phyloP scores from a whole-genome alignment of 139 green algal species.

The Medakamo hakoo region DNA sequence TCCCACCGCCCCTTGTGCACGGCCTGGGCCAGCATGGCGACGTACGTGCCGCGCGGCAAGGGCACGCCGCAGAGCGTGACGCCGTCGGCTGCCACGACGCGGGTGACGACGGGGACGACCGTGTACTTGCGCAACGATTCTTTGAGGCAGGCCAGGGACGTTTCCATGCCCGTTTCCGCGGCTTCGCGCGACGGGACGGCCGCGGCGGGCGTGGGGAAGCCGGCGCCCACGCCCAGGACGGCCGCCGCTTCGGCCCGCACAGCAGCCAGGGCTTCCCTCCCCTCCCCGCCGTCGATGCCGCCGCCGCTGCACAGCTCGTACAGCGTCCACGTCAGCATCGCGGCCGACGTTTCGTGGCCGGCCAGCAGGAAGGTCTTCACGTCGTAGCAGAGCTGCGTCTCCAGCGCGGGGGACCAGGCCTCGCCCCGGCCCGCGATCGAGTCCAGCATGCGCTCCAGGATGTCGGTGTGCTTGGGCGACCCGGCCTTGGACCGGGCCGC shows the following conservation, averaged over 20 bases:
- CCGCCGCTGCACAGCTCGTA: constrained; percentile 41
- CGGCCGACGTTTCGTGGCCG: constrained; percentile 82
- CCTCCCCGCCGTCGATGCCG: background rate
- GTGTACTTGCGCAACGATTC: constrained; percentile 61
- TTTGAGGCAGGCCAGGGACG: constrained; percentile 71
- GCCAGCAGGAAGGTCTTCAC: constrained; percentile 93
- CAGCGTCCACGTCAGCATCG: constrained; percentile 81
- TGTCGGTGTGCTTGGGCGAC: constrained; percentile 25
- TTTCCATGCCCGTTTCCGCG: constrained; percentile 57
- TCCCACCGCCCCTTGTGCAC: constrained; percentile 75
- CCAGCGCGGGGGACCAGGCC: constrained; percentile 36
- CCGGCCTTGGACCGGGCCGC: constrained; percentile 15
- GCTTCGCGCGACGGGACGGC: constrained; percentile 19
- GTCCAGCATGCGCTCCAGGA: constrained; percentile 62
- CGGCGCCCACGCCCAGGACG: background rate
- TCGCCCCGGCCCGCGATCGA: constrained; percentile 30
- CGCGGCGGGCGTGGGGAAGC: background rate
- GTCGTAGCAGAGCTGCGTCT: constrained; percentile 87
- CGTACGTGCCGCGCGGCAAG: constrained; percentile 48
- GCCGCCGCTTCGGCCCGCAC: background rate
- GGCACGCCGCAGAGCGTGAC: constrained; percentile 50
- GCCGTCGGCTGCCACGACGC: constrained; percentile 35
- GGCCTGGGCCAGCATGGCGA: constrained; percentile 26
- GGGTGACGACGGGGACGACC: constrained; percentile 83
- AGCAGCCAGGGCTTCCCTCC: too few relatives aligned